Base-by-base conservation (phyloP, 2,329 filamentous ascomycete species). In the Dactylellina cionopaga region DNA sequence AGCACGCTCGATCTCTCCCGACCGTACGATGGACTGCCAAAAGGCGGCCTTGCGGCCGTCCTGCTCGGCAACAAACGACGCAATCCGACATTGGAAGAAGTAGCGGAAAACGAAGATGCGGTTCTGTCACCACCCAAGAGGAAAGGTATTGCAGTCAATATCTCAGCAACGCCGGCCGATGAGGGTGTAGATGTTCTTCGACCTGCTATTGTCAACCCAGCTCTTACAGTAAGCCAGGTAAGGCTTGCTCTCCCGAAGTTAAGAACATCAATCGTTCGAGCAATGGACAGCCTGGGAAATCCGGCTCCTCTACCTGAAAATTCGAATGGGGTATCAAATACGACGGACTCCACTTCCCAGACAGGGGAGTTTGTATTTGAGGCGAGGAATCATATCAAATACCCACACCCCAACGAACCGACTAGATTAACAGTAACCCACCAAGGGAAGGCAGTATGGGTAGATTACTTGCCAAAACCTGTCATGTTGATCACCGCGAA, bases 21-120 rank as follows among this genome's bases (percentile, higher is more conserved):
- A 78, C 95, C 95, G 0, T 96, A 93, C 75, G 94, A 99, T 76
- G 93, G 94, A 0, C 84, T 98, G 41, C 95, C 95, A 0, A 92
- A 91, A 79, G 95, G 95, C 22, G 95, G 95, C 1, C 85, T 99
- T 15, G 88, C 91, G 1, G 86, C 92, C 1, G 87, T 99, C 82
- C 83, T 99, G 0, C 85, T 98, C 17, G 95, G 95, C 0, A 99
- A 96, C 79, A 99, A 98, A 81, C 86, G 95, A 24, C 96, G 95
- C 78, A 88, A 90, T 49, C 85, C 86, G 4, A 81, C 90, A 3
- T 91, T 96, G 66, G 88, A 85, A 0, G 92, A 94, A 29, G 92
- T 95, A 15, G 91, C 92, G 0, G 86, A 88, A 44, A 86, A 88
- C 17, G 83, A 83, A 77, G 80, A 73, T 84, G 68, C 74, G 31